A percentile compares a stretch with the other conserved stretches of the same genome.
phyloP scores from a whole-genome alignment of 805 yeast genomes.

The Spathaspora passalidarum region DNA sequence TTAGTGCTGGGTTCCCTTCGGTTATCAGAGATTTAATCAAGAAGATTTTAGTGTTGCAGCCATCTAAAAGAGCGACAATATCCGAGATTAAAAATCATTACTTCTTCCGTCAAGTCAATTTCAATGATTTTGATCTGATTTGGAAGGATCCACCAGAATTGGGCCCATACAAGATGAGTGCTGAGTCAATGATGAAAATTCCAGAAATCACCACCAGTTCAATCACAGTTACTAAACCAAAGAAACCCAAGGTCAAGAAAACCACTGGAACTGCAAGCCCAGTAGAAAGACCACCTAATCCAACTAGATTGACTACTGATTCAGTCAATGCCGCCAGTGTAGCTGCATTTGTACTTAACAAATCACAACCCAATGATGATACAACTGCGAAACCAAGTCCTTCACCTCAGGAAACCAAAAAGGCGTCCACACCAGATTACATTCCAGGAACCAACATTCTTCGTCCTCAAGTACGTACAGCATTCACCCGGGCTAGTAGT shows the following conservation, averaged over 20 bases:
- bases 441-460: slow-evolving; percentile 61
- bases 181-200: slow-evolving; percentile 75
- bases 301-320: slow-evolving; percentile 4
- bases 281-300: background rate
- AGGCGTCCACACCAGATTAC: slow-evolving; percentile 36
- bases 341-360: slow-evolving; percentile 39
- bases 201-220: slow-evolving; percentile 35
- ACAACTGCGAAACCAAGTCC: slow-evolving; percentile 20
- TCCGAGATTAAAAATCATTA: slow-evolving; percentile 58
- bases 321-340: slow-evolving; percentile 34
- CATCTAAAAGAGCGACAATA: slow-evolving; percentile 60
- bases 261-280: background rate
- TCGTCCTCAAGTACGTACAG: slow-evolving; percentile 46
- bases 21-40: slow-evolving; percentile 63
- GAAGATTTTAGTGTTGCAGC: slow-evolving; percentile 67
- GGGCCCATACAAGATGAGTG: slow-evolving; percentile 70
- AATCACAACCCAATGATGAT: slow-evolving; percentile 24
- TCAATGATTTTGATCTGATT: slow-evolving; percentile 60
- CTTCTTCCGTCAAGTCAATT: slow-evolving; percentile 69
- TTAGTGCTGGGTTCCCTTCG: slow-evolving; percentile 60
- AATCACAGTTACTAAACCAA: slow-evolving; percentile 4
- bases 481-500: background rate
- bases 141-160: slow-evolving; percentile 73
- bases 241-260: slow-evolving; percentile 7
- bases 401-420: slow-evolving; percentile 3